phyloP scores from a whole-genome alignment of 257 asterid genomes.

The Nicotiana undulata region DNA sequence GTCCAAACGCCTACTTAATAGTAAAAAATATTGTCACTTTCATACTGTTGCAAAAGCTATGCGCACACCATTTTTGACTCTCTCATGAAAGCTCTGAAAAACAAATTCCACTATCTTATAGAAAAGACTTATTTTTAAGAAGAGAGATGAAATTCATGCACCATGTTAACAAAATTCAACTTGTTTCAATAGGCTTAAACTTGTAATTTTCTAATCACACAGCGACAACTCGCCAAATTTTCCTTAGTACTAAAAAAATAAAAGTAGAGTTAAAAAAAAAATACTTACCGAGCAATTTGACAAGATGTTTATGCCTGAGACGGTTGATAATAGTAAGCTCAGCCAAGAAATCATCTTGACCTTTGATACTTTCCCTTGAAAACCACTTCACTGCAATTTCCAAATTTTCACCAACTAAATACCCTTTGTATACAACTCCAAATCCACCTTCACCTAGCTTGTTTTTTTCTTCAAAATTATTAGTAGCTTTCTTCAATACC shows the following conservation, averaged over 20 bases:
- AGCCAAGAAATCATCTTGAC: slow-evolving; percentile 80
- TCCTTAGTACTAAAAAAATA: background rate
- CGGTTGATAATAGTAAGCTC: slow-evolving; percentile 86
- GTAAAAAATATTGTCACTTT: background rate
- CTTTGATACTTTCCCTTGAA: slow-evolving; percentile 62
- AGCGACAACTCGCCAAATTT: too few species aligned
- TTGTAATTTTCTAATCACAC: too few species aligned
- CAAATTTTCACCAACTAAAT: slow-evolving; percentile 39
- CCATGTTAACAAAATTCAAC: background rate
- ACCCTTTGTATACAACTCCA: slow-evolving; percentile 72
- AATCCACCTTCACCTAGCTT: slow-evolving; percentile 88
- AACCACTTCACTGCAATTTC: slow-evolving; percentile 86
- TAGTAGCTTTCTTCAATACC: slow-evolving; percentile 69
- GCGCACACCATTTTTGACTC: background rate
- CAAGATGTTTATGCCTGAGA: slow-evolving; percentile 82
- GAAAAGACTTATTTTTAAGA: too few species aligned
- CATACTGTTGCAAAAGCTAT: background rate
- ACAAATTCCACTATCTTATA: background rate
- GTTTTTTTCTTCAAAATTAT: slow-evolving; percentile 48
- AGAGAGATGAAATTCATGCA: background rate
- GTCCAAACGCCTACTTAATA: background rate
- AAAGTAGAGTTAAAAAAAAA: background rate
- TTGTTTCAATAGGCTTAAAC: background rate
- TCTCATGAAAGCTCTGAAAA: background rate
- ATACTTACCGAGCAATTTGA: slow-evolving; percentile 58